Conservation (phyloP, 139 green algal species). For the Chlamydomonas schloesseri region DNA sequence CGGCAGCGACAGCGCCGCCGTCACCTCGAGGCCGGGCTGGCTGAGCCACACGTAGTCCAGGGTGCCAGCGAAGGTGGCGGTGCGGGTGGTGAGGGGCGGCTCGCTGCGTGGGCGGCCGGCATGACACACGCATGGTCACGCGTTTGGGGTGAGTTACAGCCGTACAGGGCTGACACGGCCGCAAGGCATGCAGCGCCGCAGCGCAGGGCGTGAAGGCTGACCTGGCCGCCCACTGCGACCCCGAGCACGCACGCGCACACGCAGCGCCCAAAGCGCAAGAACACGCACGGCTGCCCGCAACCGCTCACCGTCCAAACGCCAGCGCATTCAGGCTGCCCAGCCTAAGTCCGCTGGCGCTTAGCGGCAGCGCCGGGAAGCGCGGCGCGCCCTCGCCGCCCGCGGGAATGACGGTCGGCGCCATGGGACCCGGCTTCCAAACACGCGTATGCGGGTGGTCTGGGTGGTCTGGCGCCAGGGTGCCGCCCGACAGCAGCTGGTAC, state of each 20-base stretch:
- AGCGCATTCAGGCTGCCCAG: slow-evolving; percentile 1
- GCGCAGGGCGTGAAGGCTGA: too few species aligned
- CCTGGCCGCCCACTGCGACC: too few species aligned
- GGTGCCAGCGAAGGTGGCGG: slow-evolving; percentile 60
- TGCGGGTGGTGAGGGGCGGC: slow-evolving; percentile 68
- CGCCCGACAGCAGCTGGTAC: slow-evolving; percentile 57
- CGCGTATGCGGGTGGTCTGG: slow-evolving; percentile 42
- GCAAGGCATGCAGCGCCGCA: too few species aligned
- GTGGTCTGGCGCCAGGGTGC: slow-evolving; percentile 41
- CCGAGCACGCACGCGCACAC: too few species aligned
- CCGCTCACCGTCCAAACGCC: slow-evolving; percentile 1
- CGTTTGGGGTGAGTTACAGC: neutral
- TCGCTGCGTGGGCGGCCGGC: slow-evolving; percentile 40
- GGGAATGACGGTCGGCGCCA: too few species aligned
- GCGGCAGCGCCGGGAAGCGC: neutral
- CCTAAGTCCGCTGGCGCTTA: neutral
- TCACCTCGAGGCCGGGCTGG: neutral
- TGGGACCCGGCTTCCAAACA: neutral
- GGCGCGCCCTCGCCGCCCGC: neutral
- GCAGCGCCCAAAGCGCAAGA: too few species aligned
- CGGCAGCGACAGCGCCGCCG: slow-evolving; percentile 21
- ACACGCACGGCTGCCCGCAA: neutral
- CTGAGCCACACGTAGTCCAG: slow-evolving; percentile 74
- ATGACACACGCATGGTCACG: neutral
- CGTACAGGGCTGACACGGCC: neutral